Conservation (phyloP, 306 rosid species). For the Boehmeria nivea region DNA sequence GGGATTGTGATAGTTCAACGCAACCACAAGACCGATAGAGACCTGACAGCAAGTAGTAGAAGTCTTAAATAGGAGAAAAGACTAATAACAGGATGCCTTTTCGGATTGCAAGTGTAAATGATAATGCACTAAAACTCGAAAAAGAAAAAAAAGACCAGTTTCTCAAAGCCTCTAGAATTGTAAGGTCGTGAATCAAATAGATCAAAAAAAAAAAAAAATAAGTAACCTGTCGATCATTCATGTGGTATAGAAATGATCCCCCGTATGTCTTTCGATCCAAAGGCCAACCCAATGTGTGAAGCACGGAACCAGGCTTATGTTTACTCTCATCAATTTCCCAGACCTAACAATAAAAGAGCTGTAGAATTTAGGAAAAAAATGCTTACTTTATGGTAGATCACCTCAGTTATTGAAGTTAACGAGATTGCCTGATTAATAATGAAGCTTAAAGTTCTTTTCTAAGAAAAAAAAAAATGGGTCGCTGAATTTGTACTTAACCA, state of each 20-base stretch:
- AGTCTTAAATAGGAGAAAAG: slow-evolving; percentile 12
- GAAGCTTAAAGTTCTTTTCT: background rate
- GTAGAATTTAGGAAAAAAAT: background rate
- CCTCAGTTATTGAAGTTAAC: background rate
- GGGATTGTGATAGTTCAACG: slow-evolving; percentile 83
- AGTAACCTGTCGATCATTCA: slow-evolving; percentile 83
- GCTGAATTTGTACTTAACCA: background rate
- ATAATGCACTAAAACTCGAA: too few species aligned
- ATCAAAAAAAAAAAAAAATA: background rate
- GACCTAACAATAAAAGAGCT: slow-evolving; percentile 38
- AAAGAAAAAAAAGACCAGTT: background rate
- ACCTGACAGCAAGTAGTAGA: slow-evolving; percentile 41
- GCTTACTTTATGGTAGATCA: background rate
- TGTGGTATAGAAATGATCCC: slow-evolving; percentile 94
- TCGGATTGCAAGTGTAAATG: background rate
- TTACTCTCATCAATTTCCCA: slow-evolving; percentile 86
- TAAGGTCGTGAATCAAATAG: too few species aligned
- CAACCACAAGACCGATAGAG: slow-evolving; percentile 82
- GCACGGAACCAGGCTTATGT: slow-evolving; percentile 78
- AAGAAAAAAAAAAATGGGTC: background rate
- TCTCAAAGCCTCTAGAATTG: too few species aligned
- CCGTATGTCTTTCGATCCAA: slow-evolving; percentile 85
- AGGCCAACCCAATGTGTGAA: slow-evolving; percentile 97
- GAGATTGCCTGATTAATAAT: background rate
- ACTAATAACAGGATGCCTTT: slow-evolving; percentile 13